Evolutionary conservation across 2,329 filamentous ascomycete genomes (phyloP).

Genomic region (Aspergillus sp.): DNA sequence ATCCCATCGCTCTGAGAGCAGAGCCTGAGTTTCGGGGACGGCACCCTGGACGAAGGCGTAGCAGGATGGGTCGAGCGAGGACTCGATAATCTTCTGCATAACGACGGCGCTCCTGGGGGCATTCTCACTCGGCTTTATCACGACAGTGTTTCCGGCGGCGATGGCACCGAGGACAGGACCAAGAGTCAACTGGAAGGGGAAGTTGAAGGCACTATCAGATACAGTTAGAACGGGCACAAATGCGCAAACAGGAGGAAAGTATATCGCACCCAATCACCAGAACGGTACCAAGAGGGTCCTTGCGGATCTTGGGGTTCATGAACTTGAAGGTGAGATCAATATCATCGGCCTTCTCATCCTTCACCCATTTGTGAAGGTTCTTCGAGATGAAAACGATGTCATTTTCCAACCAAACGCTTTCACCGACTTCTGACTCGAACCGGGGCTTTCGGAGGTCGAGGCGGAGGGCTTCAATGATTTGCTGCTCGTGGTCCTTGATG

Average conservation of each 20-base stretch:
- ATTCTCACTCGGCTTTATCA: constrained; percentile 88
- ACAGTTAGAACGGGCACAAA: not conserved
- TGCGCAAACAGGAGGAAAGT: not conserved
- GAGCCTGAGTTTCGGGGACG: constrained; percentile 9
- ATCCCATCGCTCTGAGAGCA: constrained; percentile 73
- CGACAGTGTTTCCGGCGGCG: constrained; percentile 82
- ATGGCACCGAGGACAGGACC: constrained; percentile 85
- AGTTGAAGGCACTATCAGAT: constrained; percentile 74
- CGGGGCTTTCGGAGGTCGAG: constrained; percentile 75
- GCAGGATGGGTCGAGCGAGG: constrained; percentile 71
- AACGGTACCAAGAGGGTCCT: constrained; percentile 81
- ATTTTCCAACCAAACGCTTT: constrained; percentile 75
- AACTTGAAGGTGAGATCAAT: constrained; percentile 67
- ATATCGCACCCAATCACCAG: constrained; percentile 74
- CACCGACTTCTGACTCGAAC: constrained; percentile 72
- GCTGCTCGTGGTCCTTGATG: constrained; percentile 72
- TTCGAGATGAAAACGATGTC: constrained; percentile 78
- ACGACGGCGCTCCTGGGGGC: constrained; percentile 74
- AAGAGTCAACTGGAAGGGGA: constrained; percentile 78
- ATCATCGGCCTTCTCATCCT: constrained; percentile 74
- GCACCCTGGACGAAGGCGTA: constrained; percentile 80
- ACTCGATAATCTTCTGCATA: constrained; percentile 73
- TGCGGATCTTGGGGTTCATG: constrained; percentile 73
- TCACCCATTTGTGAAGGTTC: constrained; percentile 77
- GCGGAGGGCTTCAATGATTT: constrained; percentile 72